Evolutionary conservation across 805 yeast genomes (phyloP).

Genomic region (Metschnikowia dekortorum): DNA sequence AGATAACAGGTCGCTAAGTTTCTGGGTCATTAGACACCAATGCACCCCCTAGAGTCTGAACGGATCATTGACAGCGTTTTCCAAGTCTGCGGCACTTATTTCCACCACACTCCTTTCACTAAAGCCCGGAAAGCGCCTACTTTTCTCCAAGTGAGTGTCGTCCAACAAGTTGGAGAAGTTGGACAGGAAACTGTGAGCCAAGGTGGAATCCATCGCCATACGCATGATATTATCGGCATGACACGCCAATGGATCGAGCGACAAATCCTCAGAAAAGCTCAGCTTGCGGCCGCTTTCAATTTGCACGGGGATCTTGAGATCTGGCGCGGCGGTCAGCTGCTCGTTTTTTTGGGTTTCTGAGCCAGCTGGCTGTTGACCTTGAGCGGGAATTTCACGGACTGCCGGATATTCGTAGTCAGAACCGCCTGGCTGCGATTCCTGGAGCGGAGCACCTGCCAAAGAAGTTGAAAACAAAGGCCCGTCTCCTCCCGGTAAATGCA

Average conservation of each 20-base stretch:
- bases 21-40: too few species aligned
- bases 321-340: not conserved
- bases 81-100: slow-evolving; percentile 36
- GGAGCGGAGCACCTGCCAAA: not conserved
- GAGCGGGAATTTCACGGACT: too few species aligned
- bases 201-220: slow-evolving; percentile 46
- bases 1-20: too few species aligned
- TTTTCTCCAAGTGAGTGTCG: slow-evolving; percentile 25
- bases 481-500: slow-evolving; percentile 16
- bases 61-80: slow-evolving; percentile 26
- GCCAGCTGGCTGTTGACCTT: too few species aligned
- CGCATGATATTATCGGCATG: slow-evolving; percentile 44
- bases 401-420: not conserved
- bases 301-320: not conserved
- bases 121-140: slow-evolving; percentile 3
- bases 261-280: slow-evolving; percentile 13
- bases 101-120: slow-evolving; percentile 22
- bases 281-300: not conserved
- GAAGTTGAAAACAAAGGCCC: not conserved
- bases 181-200: slow-evolving; percentile 40
- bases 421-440: not conserved
- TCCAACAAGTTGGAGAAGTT: slow-evolving; percentile 30
- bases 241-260: slow-evolving; percentile 39
- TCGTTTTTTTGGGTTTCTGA: not conserved
- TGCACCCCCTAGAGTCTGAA: not conserved